Evolutionary conservation across 345 rosid species (phyloP).

Genomic region (Eutrema yunnanense): DNA sequence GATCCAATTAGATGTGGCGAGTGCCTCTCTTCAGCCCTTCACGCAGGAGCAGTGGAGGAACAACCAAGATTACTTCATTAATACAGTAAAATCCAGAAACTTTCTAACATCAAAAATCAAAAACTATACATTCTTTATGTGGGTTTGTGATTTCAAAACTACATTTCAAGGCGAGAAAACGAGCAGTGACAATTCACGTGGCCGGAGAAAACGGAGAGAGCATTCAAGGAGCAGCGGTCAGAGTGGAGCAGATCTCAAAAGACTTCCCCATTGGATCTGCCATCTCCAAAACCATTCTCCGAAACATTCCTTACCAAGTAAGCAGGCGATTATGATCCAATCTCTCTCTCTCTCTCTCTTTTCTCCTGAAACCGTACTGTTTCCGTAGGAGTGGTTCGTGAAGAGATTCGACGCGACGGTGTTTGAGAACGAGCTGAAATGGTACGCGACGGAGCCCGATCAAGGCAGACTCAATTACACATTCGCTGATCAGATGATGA

Average conservation of each 20-base stretch:
- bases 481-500: slow-evolving; percentile 53
- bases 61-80: slow-evolving; percentile 52
- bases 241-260: slow-evolving; percentile 52
- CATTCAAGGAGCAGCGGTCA: slow-evolving; percentile 48
- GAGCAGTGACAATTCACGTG: slow-evolving; percentile 62
- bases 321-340: background rate
- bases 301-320: slow-evolving; percentile 69
- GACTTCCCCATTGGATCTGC: slow-evolving; percentile 87
- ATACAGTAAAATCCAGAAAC: slow-evolving; percentile 33
- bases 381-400: slow-evolving; percentile 60
- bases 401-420: slow-evolving; percentile 84
- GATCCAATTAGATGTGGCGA: slow-evolving; percentile 35
- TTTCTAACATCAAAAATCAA: background rate
- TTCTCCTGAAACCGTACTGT: background rate
- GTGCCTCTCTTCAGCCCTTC: slow-evolving; percentile 66
- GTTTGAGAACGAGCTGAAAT: slow-evolving; percentile 82
- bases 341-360: background rate
- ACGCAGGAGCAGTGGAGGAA: slow-evolving; percentile 60
- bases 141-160: background rate
- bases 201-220: slow-evolving; percentile 48
- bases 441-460: slow-evolving; percentile 80
- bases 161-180: slow-evolving; percentile 54
- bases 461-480: slow-evolving; percentile 66
- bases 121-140: background rate
- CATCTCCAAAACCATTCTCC: slow-evolving; percentile 63